Evolutionary conservation across 176 grass and related monocot species (phyloP), one percentile per base, ranked within the genome.

Genomic region (Thinopyrum elongatum): DNA sequence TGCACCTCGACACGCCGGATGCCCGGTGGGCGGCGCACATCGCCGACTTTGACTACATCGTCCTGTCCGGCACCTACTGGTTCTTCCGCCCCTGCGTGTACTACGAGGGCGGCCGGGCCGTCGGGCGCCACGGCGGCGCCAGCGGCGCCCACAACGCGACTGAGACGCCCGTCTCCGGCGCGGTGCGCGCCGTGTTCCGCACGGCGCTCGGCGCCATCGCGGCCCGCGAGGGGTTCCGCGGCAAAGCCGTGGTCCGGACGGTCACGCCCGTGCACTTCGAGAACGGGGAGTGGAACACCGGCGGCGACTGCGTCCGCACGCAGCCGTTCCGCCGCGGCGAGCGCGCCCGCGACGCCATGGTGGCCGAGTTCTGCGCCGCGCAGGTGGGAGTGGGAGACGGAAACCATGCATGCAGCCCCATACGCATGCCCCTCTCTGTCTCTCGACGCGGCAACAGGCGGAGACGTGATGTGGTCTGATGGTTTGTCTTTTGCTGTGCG

Each of bases 211-310:
- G 63, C 1, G 58, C 77, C 35, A 5, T 93, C 16, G 23, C 42
- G 0, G 16, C 19, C 27, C 9, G 2, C 8, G 51, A 62, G 10
- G 72, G 57, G 33, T 93, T 89, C 82, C 82, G 79, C 4, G 91
- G 91, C 39, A 75, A 69, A 35, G 74, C 76, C 10, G 6, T 93
- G 25, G 41, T 90, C 47, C 73, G 92, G 61, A 71, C 92, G 26
- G 77, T 88, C 49, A 86, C 88, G 25, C 88, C 92, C 13, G 87
- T 86, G 30, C 92, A 93, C 79, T 93, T 90, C 83, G 92, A 88
- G 82, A 80, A 86, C 74, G 83, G 92, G 21, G 83, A 80, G 83
- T 93, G 92, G 92, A 82, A 94, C 89, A 86, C 36, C 41, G 92
- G 92, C 51, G 92, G 92, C 14, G 76, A 94, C 70, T 94, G 92